Conservation (phyloP, 2,329 filamentous ascomycete species). For the Colletotrichum viniferum region DNA sequence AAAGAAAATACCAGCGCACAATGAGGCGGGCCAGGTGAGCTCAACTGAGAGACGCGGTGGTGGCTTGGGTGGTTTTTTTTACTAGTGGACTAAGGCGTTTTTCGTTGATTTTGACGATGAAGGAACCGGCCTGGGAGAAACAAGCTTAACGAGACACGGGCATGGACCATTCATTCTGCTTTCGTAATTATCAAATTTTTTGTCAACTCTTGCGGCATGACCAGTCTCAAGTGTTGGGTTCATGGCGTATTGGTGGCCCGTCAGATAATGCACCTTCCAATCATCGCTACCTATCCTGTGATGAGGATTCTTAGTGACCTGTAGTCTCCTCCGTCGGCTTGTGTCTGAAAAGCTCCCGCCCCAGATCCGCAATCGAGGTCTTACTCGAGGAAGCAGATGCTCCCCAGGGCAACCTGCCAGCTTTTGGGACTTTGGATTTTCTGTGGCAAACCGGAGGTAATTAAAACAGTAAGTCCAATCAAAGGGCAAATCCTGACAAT, state of each 20-base stretch:
- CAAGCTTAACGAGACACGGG: slow-evolving; percentile 8
- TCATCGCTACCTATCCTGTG: background rate
- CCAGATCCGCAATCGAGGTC: background rate
- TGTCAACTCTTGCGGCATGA: background rate
- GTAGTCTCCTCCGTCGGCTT: background rate
- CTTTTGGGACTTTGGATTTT: background rate
- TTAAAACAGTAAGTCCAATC: background rate
- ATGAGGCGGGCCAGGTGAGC: background rate
- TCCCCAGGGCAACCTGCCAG: background rate
- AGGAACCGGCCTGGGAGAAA: background rate
- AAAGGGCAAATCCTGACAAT: background rate
- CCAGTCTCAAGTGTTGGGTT: background rate
- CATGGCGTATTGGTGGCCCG: background rate
- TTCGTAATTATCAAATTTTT: background rate
- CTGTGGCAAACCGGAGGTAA: background rate
- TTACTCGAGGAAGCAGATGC: background rate
- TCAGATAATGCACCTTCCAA: background rate
- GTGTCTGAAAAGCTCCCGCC: background rate
- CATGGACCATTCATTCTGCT: background rate
- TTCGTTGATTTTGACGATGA: background rate
- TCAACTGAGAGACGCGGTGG: background rate
- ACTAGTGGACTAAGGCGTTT: background rate
- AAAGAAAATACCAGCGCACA: background rate
- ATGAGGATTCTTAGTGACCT: background rate
- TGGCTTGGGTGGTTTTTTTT: background rate